Conservation (phyloP, 208 protist genomes). For the Trypanosoma mega region DNA sequence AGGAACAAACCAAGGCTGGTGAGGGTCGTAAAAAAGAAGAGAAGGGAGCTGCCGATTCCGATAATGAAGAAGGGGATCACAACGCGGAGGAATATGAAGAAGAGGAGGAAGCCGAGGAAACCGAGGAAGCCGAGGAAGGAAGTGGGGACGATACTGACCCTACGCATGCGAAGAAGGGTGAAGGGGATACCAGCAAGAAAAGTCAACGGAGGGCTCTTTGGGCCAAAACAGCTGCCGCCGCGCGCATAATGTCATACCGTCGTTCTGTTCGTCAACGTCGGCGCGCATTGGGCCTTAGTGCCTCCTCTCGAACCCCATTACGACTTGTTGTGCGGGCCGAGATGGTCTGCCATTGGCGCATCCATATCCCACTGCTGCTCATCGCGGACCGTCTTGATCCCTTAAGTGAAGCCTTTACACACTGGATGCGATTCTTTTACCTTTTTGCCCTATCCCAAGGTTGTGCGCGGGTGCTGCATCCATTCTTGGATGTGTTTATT, state of each 20-base stretch:
- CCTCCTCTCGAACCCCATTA: constrained; percentile 46
- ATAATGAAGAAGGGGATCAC: neutral
- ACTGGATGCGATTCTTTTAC: constrained; percentile 77
- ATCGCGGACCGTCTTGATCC: constrained; percentile 34
- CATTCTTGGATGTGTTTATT: constrained; percentile 49
- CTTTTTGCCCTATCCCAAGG: constrained; percentile 54
- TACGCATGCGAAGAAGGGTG: neutral
- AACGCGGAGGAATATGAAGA: neutral
- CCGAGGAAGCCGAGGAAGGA: neutral
- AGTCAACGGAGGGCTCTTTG: constrained; percentile 41
- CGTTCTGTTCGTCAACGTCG: constrained; percentile 49
- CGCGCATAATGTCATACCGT: constrained; percentile 50
- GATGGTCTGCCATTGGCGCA: constrained; percentile 66
- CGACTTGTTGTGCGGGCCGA: constrained; percentile 58
- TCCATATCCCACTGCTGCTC: constrained; percentile 60
- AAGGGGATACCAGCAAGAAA: too few species aligned
- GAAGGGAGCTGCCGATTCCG: neutral
- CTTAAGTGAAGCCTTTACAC: constrained; percentile 31
- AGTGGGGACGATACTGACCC: neutral
- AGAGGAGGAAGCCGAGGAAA: neutral
- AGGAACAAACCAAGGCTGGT: neutral
- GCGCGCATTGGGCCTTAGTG: constrained; percentile 48
- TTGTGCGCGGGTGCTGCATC: constrained; percentile 50
- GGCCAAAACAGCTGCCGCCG: constrained; percentile 44
- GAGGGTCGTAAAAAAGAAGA: neutral